Evolutionary conservation across 352 stramenopile genomes (phyloP).

Genomic region (Thraustotheca clavata): DNA sequence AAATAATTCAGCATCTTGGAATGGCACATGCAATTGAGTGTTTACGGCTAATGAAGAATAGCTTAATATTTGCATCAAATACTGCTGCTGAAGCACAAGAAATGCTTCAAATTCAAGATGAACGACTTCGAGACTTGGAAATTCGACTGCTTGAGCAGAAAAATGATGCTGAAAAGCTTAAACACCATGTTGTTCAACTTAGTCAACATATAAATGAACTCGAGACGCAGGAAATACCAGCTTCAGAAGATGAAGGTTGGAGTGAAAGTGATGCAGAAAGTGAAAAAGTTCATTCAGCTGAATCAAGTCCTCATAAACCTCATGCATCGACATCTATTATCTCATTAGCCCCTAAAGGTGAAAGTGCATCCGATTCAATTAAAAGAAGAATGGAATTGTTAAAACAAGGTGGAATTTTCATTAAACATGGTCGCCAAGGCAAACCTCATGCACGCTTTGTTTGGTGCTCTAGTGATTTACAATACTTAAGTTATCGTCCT

Average conservation of each 20-base stretch:
- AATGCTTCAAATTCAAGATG: slow-evolving; percentile 40
- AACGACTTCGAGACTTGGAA: slow-evolving; percentile 44
- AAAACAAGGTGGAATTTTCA: slow-evolving; percentile 58
- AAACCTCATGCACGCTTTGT: slow-evolving; percentile 73
- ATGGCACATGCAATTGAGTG: slow-evolving; percentile 46
- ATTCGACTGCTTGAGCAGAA: slow-evolving; percentile 51
- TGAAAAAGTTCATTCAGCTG: slow-evolving; percentile 8
- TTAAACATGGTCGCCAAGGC: slow-evolving; percentile 68
- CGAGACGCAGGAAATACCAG: neutral
- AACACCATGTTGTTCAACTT: slow-evolving; percentile 34
- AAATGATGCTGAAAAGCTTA: slow-evolving; percentile 41
- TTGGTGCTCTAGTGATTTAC: slow-evolving; percentile 63
- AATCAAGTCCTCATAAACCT: slow-evolving; percentile 5
- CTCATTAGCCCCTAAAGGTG: slow-evolving; percentile 17
- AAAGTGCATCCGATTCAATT: slow-evolving; percentile 47
- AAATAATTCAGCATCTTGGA: slow-evolving; percentile 36
- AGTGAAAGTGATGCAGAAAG: slow-evolving; percentile 42
- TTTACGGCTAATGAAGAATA: slow-evolving; percentile 53
- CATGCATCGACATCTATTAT: slow-evolving; percentile 18
- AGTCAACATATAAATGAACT: slow-evolving; percentile 17
- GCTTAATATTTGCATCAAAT: slow-evolving; percentile 54
- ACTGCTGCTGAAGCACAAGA: slow-evolving; percentile 53
- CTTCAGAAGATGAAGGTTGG: slow-evolving; percentile 27
- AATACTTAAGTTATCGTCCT: slow-evolving; percentile 63
- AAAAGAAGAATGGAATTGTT: slow-evolving; percentile 61